Conservation (phyloP, 768 basidiomycete genomes). For the Hericium alpestre region DNA sequence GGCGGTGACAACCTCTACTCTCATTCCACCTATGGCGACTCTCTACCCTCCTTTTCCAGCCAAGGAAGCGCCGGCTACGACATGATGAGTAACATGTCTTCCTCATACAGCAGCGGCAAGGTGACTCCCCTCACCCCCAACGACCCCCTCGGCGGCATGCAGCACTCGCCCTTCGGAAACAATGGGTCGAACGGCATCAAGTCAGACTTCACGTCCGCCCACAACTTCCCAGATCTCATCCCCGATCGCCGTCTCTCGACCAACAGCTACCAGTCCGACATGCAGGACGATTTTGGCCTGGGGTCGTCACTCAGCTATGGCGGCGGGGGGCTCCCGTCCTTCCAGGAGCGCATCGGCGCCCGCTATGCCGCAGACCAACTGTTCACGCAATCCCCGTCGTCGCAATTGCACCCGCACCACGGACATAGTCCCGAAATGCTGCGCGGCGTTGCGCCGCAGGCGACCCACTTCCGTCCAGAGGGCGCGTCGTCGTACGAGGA, state of each 20-base stretch:
- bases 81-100: conserved; percentile 53
- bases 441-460: conserved; percentile 61
- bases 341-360: conserved; percentile 40
- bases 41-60: conserved; percentile 45
- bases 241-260: conserved; percentile 48
- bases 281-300: conserved; percentile 51
- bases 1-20: conserved; percentile 49
- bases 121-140: conserved; percentile 66
- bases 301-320: conserved; percentile 34
- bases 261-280: conserved; percentile 45
- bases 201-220: conserved; percentile 43
- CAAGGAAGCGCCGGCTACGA: conserved; percentile 41
- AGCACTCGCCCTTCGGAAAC: conserved; percentile 37
- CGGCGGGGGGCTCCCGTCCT: conserved; percentile 28
- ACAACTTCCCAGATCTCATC: conserved; percentile 46
- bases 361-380: conserved; percentile 47
- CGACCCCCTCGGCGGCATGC: conserved; percentile 50
- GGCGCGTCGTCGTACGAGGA: conserved; percentile 45
- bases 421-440: conserved; percentile 46
- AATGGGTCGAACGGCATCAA: conserved; percentile 24
- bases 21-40: conserved; percentile 48
- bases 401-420: conserved; percentile 31
- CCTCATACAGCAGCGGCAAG: conserved; percentile 60
- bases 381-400: conserved; percentile 35
- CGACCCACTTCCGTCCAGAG: conserved; percentile 54